These are phyloP conservation scores for Populus simonii DNA, from an alignment of 345 rosid genomes.

Conservation along the genomic window DNA sequence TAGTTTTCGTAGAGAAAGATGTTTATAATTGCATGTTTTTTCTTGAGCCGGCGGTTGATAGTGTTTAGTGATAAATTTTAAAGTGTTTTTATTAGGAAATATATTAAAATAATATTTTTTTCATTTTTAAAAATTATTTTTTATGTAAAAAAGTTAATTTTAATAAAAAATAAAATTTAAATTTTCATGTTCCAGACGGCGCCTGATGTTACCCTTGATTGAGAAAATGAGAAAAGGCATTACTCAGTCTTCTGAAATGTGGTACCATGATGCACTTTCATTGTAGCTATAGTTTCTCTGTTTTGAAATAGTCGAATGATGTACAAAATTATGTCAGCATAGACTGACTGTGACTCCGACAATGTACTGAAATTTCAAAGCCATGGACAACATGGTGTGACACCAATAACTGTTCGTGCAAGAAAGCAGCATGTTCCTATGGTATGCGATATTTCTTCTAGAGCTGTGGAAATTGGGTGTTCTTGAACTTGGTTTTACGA, in stretches of 20 bases:
- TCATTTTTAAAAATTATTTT: too few relatives aligned
- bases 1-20: neutral
- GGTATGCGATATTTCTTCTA: neutral
- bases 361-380: neutral
- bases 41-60: too few relatives aligned
- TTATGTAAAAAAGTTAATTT: too few relatives aligned
- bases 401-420: neutral
- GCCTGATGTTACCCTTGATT: neutral
- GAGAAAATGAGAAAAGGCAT: neutral
- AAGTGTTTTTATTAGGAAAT: too few relatives aligned
- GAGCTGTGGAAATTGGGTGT: neutral
- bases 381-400: neutral
- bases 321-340: neutral
- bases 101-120: too few relatives aligned
- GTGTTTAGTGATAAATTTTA: too few relatives aligned
- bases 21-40: neutral
- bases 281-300: neutral
- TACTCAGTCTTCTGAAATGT: neutral
- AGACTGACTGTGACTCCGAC: neutral
- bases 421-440: neutral
- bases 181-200: too few relatives aligned
- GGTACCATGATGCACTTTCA: neutral
- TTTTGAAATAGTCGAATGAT: neutral
- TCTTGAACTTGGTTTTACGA: neutral
- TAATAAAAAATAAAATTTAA: too few relatives aligned